A percentile compares a stretch with the other conserved stretches of the same genome.
Evolutionary conservation across 2,329 filamentous ascomycete species (phyloP).

Genomic region (Drechslerella dactyloides): DNA sequence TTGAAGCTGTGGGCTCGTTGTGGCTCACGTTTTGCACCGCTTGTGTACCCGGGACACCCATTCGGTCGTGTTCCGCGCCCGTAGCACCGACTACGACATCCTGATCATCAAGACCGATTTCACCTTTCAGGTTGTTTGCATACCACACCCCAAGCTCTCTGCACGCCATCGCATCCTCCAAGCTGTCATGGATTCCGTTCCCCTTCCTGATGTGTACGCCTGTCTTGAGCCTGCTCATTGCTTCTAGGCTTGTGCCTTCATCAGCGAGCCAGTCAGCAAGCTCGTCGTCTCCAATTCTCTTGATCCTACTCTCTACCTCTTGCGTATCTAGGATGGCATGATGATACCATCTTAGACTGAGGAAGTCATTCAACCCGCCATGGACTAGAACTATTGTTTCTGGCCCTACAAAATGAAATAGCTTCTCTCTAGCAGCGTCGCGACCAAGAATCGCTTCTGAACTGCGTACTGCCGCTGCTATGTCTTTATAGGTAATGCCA

Average conservation of each 20-base stretch:
- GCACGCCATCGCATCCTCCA: conserved; percentile 61
- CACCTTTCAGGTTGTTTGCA: conserved; percentile 49
- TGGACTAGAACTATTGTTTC: conserved; percentile 64
- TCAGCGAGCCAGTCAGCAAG: conserved; percentile 35
- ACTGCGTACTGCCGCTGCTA: conserved; percentile 57
- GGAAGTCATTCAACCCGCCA: conserved; percentile 60
- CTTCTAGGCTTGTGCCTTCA: conserved; percentile 37
- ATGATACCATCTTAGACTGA: conserved; percentile 63
- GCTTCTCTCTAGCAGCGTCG: conserved; percentile 58
- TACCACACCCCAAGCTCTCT: conserved; percentile 60
- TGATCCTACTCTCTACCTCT: conserved; percentile 51
- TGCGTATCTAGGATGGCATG: conserved; percentile 61
- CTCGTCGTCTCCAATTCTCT: conserved; percentile 45
- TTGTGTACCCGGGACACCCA: not conserved
- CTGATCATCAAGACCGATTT: not conserved
- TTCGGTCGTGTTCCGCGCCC: not conserved
- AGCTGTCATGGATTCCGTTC: conserved; percentile 59
- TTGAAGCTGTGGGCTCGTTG: not conserved
- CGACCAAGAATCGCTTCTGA: conserved; percentile 59
- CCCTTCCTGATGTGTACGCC: conserved; percentile 29
- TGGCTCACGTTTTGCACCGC: not conserved
- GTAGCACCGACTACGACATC: not conserved
- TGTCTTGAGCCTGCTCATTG: conserved; percentile 33
- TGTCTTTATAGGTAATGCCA: conserved; percentile 60
- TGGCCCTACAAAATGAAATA: conserved; percentile 61